A percentile compares a stretch with the other conserved stretches of the same genome.
These are phyloP conservation scores for Calocybe gambosa DNA, from an alignment of 1,284 basidiomycete species.

Conservation along the genomic window DNA sequence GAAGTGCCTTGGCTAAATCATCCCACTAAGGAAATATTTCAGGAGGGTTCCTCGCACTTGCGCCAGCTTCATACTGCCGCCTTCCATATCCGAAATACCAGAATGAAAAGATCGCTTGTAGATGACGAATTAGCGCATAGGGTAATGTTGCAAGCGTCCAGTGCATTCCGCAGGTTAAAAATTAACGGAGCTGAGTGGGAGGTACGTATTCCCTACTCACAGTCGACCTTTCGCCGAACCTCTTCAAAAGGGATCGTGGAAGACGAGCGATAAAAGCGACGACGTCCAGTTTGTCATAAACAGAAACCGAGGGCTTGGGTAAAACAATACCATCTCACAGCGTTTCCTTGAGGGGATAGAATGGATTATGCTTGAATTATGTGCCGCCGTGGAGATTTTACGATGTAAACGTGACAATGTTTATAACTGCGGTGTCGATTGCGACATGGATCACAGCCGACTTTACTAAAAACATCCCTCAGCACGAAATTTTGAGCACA, in stretches of 20 bases:
- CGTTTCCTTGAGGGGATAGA: too few relatives aligned
- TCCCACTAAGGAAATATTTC: slow-evolving; percentile 17
- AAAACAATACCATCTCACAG: not conserved
- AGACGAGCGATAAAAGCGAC: slow-evolving; percentile 6
- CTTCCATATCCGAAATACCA: slow-evolving; percentile 25
- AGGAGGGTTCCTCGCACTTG: slow-evolving; percentile 13
- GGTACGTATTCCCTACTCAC: slow-evolving; percentile 17
- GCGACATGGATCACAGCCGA: too few relatives aligned
- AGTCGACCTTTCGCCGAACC: not conserved
- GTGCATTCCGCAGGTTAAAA: slow-evolving; percentile 20
- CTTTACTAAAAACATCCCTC: too few relatives aligned
- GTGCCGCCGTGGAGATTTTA: too few relatives aligned
- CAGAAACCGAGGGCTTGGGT: not conserved
- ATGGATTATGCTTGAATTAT: too few relatives aligned
- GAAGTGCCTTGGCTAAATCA: not conserved
- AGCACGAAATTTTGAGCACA: too few relatives aligned
- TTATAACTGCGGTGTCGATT: too few relatives aligned
- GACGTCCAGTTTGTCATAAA: slow-evolving; percentile 11
- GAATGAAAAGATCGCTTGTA: slow-evolving; percentile 14
- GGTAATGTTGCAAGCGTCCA: slow-evolving; percentile 20
- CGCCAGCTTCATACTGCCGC: slow-evolving; percentile 21
- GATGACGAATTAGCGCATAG: slow-evolving; percentile 17
- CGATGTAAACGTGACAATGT: too few relatives aligned
- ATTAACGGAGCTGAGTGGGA: slow-evolving; percentile 27
- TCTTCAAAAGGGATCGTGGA: slow-evolving; percentile 15